phyloP scores from a whole-genome alignment of 805 yeast genomes.

The Metschnikowia dekortorum region DNA sequence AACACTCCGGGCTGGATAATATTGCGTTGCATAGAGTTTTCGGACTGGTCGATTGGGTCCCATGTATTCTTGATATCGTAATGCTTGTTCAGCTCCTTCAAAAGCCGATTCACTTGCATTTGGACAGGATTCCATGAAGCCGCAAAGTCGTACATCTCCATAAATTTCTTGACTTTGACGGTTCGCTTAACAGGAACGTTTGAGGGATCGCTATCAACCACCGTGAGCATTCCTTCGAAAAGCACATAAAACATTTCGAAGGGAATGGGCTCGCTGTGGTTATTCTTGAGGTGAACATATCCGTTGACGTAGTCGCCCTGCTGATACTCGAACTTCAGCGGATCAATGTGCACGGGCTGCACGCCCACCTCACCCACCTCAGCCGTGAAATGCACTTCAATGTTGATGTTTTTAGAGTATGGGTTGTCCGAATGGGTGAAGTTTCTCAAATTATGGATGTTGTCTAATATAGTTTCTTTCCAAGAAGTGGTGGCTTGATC shows the following conservation, averaged over 20 bases:
- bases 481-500: constrained; percentile 31
- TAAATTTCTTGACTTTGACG: constrained; percentile 26
- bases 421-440: constrained; percentile 27
- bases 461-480: constrained; percentile 37
- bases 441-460: constrained; percentile 31
- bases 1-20: constrained; percentile 18
- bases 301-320: constrained; percentile 68
- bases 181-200: constrained; percentile 12
- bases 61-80: constrained; percentile 6
- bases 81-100: constrained; percentile 20
- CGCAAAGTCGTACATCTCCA: constrained; percentile 39
- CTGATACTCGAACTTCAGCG: constrained; percentile 44
- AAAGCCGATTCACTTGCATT: constrained; percentile 24
- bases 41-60: constrained; percentile 27
- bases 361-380: constrained; percentile 28
- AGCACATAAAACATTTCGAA: constrained; percentile 62
- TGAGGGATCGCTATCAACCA: constrained; percentile 11
- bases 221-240: constrained; percentile 47
- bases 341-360: constrained; percentile 25
- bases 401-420: constrained; percentile 23
- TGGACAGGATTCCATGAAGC: constrained; percentile 47
- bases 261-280: constrained; percentile 37
- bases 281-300: constrained; percentile 39
- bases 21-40: constrained; percentile 17
- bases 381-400: constrained; percentile 30